Percentiles rank a stretch among this genome's conserved stretches.
phyloP scores from a whole-genome alignment of 495 filamentous ascomycete genomes.

The Pseudoneurospora amorphoporcata region DNA sequence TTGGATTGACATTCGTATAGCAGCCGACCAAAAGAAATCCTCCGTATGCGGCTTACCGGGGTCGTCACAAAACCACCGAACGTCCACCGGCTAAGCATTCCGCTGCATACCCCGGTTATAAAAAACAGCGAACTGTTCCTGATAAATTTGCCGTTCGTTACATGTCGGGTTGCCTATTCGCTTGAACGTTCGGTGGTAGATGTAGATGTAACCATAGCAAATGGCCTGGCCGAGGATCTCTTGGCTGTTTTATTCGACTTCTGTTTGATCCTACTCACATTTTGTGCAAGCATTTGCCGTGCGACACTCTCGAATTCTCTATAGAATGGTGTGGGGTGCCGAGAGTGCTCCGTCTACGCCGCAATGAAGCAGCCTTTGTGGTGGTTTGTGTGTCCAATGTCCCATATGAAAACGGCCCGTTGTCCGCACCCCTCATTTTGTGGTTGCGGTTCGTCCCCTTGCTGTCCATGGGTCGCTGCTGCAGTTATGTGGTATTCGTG shows the following conservation, averaged over 20 bases:
- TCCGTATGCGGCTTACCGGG: neutral
- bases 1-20: neutral
- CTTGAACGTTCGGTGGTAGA: neutral
- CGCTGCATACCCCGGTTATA: neutral
- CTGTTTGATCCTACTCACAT: neutral
- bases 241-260: neutral
- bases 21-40: neutral
- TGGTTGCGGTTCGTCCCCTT: neutral
- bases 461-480: neutral
- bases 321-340: neutral
- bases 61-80: neutral
- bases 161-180: neutral
- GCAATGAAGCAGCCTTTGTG: neutral
- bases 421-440: neutral
- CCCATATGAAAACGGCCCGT: neutral
- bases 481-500: neutral
- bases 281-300: neutral
- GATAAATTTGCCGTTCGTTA: neutral
- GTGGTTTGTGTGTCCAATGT: neutral
- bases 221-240: neutral
- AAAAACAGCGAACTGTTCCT: neutral
- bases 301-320: neutral
- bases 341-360: neutral
- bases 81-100: neutral
- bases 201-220: neutral